Evolutionary conservation across 441 rosid species (phyloP), one percentile per base, ranked within the genome.

Genomic region (Mallotus repandus): DNA sequence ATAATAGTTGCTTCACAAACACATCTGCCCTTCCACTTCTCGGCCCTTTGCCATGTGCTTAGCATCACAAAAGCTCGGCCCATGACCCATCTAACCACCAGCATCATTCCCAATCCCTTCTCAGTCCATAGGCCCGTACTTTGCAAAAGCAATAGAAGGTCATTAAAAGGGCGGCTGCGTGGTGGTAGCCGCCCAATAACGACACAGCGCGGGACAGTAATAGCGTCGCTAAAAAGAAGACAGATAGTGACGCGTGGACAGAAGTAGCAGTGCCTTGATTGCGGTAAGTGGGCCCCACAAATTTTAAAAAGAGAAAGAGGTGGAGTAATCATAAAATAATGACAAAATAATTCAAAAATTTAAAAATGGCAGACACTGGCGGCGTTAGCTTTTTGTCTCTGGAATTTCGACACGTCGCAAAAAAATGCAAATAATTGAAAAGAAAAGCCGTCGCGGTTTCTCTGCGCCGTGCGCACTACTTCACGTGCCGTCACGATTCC

Each of bases 401-500:
- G 22, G 0, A 22, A 1, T 45, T 38, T 53, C 18, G 55, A 64
- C 70, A 63, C 69, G 76, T 73, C 69, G 25, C 55, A 3, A 11
- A 65, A 45, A 25, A 2, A 7, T 14, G 0, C 2, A 53, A 53
- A 18, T 14, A 25, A 25, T 25, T 25, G 29, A 25, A 25, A 53
- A 16, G 11, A 9, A 10, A 43, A 48, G 35, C 35, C 56, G 46
- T 38, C n/a, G 69, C 79, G 74, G 76, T 73, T 64, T 74, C 80
- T 65, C 53, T 53, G 63, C 52, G 77, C 81, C 79, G 81, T 74
- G 64, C 48, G 35, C 71, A 49, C 64, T 74, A 41, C 50, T 62
- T 76, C 78, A 73, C 82, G 74, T 73, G 84, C 74, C 59, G 71
- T 41, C 19, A 21, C 56, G 32, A 48, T 66, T 48, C 57, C 57